Conservation (phyloP, 148 eudicot genomes). For the Tetragonia tetragonoides region DNA sequence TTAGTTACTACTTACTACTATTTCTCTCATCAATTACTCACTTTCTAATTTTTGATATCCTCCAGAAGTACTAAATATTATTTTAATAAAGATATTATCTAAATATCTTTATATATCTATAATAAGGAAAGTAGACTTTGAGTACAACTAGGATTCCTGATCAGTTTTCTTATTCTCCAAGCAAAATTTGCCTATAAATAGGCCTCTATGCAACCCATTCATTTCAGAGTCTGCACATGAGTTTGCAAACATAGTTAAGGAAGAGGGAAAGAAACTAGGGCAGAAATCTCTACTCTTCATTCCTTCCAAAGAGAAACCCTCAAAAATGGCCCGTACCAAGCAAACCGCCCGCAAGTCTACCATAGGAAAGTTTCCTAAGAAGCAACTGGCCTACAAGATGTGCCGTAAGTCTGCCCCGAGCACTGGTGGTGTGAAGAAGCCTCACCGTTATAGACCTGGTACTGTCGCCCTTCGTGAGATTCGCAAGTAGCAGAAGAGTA, state of each 20-base stretch:
- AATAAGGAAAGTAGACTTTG: neutral
- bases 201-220: neutral
- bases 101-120: neutral
- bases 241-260: neutral
- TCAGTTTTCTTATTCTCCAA: neutral
- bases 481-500: conserved; percentile 29
- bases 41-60: too few species aligned
- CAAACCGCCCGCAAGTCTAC: conserved; percentile 7
- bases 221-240: neutral
- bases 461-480: conserved; percentile 67
- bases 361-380: conserved; percentile 3
- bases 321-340: conserved; percentile 4
- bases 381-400: conserved; percentile 1
- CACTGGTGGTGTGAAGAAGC: conserved; percentile 51
- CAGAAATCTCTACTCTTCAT: neutral
- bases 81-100: neutral
- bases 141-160: neutral
- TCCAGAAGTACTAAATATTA: neutral
- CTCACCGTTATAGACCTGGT: conserved; percentile 63
- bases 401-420: conserved; percentile 1
- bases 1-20: neutral
- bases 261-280: neutral
- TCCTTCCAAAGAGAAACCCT: neutral
- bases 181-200: neutral
- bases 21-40: too few species aligned